A percentile compares a stretch with the other conserved stretches of the same genome.
These are phyloP conservation scores for Pleurozium schreberi DNA, from an alignment of 225 moss, liverwort and hornwort genomes.

Conservation along the genomic window DNA sequence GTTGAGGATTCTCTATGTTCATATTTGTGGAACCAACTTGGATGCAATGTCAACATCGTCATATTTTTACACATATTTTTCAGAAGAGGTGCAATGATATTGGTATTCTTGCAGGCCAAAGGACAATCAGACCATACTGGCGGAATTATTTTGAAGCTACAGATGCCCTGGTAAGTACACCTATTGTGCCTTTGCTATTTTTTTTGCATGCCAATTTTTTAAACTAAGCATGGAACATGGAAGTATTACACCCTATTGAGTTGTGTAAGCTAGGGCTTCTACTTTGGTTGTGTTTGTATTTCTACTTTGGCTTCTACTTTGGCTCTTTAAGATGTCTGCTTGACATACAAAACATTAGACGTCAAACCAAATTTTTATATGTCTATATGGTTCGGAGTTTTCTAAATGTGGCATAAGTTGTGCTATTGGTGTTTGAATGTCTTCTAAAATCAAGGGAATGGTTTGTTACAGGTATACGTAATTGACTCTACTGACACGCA, in stretches of 20 bases:
- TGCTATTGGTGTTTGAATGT: background rate
- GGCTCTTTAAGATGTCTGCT: background rate
- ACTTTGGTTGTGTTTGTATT: background rate
- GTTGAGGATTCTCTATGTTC: background rate
- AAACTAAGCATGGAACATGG: too few species aligned
- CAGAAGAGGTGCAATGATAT: background rate
- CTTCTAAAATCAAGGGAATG: background rate
- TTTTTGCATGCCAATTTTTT: background rate
- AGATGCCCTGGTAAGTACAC: slow-evolving; percentile 23
- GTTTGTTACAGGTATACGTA: slow-evolving; percentile 20
- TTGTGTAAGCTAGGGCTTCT: background rate
- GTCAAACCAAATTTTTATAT: background rate
- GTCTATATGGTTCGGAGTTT: background rate
- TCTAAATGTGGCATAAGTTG: background rate
- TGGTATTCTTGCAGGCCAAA: slow-evolving; percentile 15
- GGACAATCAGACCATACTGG: slow-evolving; percentile 38
- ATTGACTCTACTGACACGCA: slow-evolving; percentile 24
- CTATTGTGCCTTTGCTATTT: too few species aligned
- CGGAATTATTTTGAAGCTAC: slow-evolving; percentile 42
- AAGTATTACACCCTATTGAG: background rate
- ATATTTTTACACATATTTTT: background rate
- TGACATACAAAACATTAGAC: background rate
- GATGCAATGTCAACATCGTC: background rate
- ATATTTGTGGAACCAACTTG: background rate
- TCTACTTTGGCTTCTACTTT: too few species aligned